phyloP scores from a whole-genome alignment of 331 rosid genomes.

The Arachis monticola region DNA sequence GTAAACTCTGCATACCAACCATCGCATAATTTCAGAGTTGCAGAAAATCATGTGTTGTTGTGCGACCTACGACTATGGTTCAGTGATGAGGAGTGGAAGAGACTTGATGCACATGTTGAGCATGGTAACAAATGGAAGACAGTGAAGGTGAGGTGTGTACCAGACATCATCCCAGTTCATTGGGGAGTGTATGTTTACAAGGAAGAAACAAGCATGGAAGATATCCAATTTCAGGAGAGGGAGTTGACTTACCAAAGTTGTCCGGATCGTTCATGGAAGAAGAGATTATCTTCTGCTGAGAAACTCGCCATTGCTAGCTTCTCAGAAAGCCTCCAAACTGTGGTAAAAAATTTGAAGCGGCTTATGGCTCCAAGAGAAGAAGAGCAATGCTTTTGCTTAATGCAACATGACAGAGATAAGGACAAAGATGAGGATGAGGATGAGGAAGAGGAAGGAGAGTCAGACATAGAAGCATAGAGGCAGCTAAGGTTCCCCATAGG shows the following conservation, averaged over 20 bases:
- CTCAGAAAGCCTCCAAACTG: slow-evolving; percentile 14
- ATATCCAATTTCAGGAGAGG: background rate
- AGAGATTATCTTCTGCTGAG: background rate
- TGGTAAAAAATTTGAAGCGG: slow-evolving; percentile 4
- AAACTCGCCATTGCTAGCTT: background rate
- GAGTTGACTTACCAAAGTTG: no score
- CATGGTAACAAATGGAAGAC: background rate
- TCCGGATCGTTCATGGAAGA: no score
- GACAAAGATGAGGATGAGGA: background rate
- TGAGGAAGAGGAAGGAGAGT: background rate
- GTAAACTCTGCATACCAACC: background rate
- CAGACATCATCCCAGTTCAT: background rate
- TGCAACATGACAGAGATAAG: no score
- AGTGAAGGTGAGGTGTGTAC: background rate
- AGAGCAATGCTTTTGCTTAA: background rate
- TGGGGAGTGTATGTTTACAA: slow-evolving; percentile 12
- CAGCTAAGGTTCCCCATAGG: no score
- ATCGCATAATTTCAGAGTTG: background rate
- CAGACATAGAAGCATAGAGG: background rate
- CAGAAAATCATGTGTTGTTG: slow-evolving; percentile 5
- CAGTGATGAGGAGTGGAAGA: slow-evolving; percentile 10
- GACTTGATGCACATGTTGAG: background rate
- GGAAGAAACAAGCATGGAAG: slow-evolving; percentile 3
- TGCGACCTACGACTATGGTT: slow-evolving; percentile 2
- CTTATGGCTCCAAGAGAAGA: background rate